These are phyloP conservation scores for Mycena chlorophos DNA, from an alignment of 768 basidiomycete species.

Conservation along the genomic window DNA sequence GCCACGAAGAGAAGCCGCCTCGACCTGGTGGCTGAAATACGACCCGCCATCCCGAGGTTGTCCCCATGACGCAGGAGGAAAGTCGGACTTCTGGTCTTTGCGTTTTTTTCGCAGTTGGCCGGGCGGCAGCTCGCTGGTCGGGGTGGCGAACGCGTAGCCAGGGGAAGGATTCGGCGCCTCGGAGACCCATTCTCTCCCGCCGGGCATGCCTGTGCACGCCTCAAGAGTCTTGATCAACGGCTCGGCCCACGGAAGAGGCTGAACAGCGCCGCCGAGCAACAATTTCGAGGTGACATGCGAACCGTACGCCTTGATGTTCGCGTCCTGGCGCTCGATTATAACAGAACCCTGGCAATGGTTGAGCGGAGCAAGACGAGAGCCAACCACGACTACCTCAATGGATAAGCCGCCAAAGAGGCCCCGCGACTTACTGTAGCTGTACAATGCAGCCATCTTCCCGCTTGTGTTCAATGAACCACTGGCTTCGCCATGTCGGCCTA, in stretches of 20 bases:
- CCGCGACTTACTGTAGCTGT: conserved; percentile 88
- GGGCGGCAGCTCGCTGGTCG: conserved; percentile 35
- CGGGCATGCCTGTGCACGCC: conserved; percentile 68
- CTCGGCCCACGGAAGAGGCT: conserved; percentile 78
- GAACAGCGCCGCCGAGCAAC: conserved; percentile 76
- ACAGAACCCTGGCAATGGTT: conserved; percentile 58
- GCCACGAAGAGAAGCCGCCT: conserved; percentile 16
- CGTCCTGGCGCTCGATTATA: conserved; percentile 92
- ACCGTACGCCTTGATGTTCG: conserved; percentile 80
- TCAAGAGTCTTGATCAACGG: conserved; percentile 74
- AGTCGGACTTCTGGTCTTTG: conserved; percentile 39
- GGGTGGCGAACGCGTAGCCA: conserved; percentile 61
- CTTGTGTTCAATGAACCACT: conserved; percentile 77
- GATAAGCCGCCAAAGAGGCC: conserved; percentile 94
- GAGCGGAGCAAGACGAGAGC: neutral
- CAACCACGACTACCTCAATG: conserved; percentile 42
- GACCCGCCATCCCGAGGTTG: conserved; percentile 48
- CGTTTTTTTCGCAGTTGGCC: conserved; percentile 51
- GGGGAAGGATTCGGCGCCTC: conserved; percentile 45
- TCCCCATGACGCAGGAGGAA: conserved; percentile 71
- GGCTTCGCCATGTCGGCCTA: conserved; percentile 96
- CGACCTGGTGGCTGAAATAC: conserved; percentile 46
- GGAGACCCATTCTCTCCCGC: conserved; percentile 64
- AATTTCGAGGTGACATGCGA: conserved; percentile 73
- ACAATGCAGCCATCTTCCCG: conserved; percentile 93